These are phyloP conservation scores for Cajanus cajan DNA, from an alignment of 306 rosid species.

Conservation along the genomic window DNA sequence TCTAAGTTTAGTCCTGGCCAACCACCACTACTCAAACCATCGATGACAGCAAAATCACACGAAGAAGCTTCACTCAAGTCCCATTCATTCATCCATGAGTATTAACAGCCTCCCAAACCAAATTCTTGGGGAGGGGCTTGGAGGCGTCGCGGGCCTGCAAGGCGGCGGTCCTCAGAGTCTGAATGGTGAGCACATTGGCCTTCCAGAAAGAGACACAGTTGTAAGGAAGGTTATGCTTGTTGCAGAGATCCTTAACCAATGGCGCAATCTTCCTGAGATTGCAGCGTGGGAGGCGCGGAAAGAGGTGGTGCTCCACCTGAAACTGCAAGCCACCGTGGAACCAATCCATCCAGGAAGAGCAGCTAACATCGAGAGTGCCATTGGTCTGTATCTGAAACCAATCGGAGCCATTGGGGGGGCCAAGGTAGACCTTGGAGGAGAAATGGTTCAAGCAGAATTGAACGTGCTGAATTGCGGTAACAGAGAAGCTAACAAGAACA, in stretches of 20 bases:
- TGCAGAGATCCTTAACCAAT: slow-evolving; percentile 61
- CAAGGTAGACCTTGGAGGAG: slow-evolving; percentile 61
- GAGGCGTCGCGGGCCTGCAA: slow-evolving; percentile 70
- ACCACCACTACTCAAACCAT: slow-evolving; percentile 9
- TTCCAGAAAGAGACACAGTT: slow-evolving; percentile 57
- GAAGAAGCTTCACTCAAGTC: slow-evolving; percentile 7
- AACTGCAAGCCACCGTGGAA: slow-evolving; percentile 83
- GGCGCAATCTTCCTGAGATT: slow-evolving; percentile 61
- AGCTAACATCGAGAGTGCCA: slow-evolving; percentile 52
- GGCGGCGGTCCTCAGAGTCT: slow-evolving; percentile 55
- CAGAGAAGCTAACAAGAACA: slow-evolving; percentile 51
- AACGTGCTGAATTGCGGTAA: slow-evolving; percentile 70
- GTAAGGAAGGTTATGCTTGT: slow-evolving; percentile 65
- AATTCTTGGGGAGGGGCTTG: slow-evolving; percentile 50
- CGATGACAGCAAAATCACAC: slow-evolving; percentile 36
- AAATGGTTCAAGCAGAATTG: slow-evolving; percentile 81
- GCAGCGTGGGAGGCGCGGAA: slow-evolving; percentile 56
- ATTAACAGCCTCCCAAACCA: slow-evolving; percentile 78
- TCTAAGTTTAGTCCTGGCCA: neutral
- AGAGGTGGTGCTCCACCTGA: slow-evolving; percentile 81
- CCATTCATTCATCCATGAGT: slow-evolving; percentile 60
- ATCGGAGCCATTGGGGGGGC: slow-evolving; percentile 54
- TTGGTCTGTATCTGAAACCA: slow-evolving; percentile 71
- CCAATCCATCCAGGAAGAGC: slow-evolving; percentile 88
- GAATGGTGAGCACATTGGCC: slow-evolving; percentile 57